A percentile compares a stretch with the other conserved stretches of the same genome.
phyloP scores from a whole-genome alignment of 2,329 filamentous ascomycete genomes.

The Blastomyces emzantsi region DNA sequence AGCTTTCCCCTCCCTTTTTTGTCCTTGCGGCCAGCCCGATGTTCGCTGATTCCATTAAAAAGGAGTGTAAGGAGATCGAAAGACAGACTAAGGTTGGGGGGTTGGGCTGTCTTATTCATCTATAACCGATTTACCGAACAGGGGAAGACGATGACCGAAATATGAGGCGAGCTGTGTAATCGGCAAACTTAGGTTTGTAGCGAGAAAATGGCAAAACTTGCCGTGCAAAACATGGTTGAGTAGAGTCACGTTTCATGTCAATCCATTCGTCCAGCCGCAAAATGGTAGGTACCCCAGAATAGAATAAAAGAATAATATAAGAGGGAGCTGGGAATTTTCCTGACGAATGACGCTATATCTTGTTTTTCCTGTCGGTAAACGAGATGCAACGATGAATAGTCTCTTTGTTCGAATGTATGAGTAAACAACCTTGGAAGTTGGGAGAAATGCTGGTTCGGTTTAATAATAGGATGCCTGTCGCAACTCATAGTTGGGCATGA shows the following conservation, averaged over 20 bases:
- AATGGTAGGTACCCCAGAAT: background rate
- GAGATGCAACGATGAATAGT: background rate
- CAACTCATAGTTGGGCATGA: slow-evolving; percentile 74
- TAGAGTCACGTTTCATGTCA: background rate
- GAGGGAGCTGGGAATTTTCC: background rate
- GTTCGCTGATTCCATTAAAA: background rate
- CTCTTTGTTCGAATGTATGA: slow-evolving; percentile 1
- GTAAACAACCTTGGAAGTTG: background rate
- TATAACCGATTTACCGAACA: background rate
- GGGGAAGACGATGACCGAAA: background rate
- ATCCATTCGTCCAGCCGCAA: background rate
- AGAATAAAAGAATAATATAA: background rate
- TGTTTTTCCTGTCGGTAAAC: background rate
- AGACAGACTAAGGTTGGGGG: background rate
- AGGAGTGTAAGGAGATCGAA: background rate
- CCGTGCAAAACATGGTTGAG: background rate
- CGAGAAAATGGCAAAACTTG: background rate
- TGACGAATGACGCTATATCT: background rate
- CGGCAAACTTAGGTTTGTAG: no score
- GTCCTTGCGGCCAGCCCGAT: background rate
- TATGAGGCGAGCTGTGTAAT: no score
- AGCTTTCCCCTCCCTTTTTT: background rate
- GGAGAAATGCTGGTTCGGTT: background rate
- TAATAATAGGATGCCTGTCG: slow-evolving; percentile 34
- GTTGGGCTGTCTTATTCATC: background rate